These are phyloP conservation scores for Lycium barbarum DNA, from an alignment of 257 asterid genomes.

Conservation along the genomic window DNA sequence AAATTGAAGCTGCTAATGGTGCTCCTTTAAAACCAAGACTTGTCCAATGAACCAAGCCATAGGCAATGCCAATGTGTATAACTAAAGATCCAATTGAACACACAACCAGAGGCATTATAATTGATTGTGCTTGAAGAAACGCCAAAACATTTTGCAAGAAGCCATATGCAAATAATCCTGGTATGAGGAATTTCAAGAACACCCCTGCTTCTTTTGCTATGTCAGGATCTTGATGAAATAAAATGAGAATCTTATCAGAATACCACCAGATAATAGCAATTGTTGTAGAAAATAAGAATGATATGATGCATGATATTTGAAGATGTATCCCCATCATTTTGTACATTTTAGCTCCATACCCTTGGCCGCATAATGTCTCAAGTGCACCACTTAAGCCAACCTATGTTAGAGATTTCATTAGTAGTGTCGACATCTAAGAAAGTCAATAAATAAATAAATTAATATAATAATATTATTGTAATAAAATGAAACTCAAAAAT, in stretches of 20 bases:
- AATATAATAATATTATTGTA: no score
- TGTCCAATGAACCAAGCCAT: constrained; percentile 52
- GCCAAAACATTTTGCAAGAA: constrained; percentile 64
- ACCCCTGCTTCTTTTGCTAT: constrained; percentile 39
- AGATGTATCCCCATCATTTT: no score
- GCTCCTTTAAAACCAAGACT: constrained; percentile 61
- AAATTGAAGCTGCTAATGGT: constrained; percentile 65
- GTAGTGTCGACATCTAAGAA: no score
- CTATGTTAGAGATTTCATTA: no score
- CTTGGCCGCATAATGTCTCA: no score
- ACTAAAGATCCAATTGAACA: constrained; percentile 59
- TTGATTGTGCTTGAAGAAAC: constrained; percentile 74
- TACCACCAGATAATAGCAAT: constrained; percentile 70
- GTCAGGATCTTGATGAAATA: constrained; percentile 64
- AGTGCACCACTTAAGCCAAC: no score
- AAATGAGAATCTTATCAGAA: constrained; percentile 49
- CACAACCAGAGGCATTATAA: constrained; percentile 57
- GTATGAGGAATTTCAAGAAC: constrained; percentile 62
- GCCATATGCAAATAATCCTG: constrained; percentile 74
- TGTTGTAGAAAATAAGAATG: constrained; percentile 41
- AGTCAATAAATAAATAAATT: no score
- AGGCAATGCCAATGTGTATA: constrained; percentile 63
- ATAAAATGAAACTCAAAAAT: no score
- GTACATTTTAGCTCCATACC: no score
- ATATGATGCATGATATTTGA: constrained; percentile 46